Base-by-base conservation (phyloP, 441 rosid genomes). In the Lepidium campestre region DNA sequence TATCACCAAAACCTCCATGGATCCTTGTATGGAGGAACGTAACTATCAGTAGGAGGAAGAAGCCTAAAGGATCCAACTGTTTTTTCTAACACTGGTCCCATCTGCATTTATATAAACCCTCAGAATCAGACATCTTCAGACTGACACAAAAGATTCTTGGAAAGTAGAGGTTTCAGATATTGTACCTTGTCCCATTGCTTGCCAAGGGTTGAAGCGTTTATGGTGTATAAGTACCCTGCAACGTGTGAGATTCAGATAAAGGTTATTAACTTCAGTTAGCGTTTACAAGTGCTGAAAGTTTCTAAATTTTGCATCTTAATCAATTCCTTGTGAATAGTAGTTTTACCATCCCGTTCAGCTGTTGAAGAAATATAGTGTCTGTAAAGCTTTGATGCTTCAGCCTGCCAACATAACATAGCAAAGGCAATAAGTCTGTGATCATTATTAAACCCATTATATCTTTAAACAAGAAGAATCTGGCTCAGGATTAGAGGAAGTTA, bases 1-100 rank as follows among this genome's bases (percentile, higher is more conserved):
- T 75, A 82, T 89, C 90, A 91, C 98, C 96, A 89, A 82, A 91
- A 91, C 83, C 98, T 86, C 98, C 96, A 91, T n/a, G 98, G 96
- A 80, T 91, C 96, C 73, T 91, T 91, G 73, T 48, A 89, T 32
- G 98, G 98, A 78, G 97, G 96, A 59, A 90, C 92, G 64, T 90
- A 92, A 70, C 71, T 79, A 54, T 80, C 83, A n/a, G 92, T 88
- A 6, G 90, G 85, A 53, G 92, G 86, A 49, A 88, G 82, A 72
- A 92, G 93, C 54, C 83, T 89, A 73, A 92, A 90, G 4, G 98
- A 86, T 22, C 67, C 86, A 23, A 84, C 92, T 27, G 85, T 72
- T 77, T 42, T 84, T 75, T 85, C 75, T 66, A 93, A 65, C 22
- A 77, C 78, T 22, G 94, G 92, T 29, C 97, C 96, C 91, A 90